Base-by-base conservation (phyloP, 2,329 filamentous ascomycete species). In the Podosphaera aphanis region DNA sequence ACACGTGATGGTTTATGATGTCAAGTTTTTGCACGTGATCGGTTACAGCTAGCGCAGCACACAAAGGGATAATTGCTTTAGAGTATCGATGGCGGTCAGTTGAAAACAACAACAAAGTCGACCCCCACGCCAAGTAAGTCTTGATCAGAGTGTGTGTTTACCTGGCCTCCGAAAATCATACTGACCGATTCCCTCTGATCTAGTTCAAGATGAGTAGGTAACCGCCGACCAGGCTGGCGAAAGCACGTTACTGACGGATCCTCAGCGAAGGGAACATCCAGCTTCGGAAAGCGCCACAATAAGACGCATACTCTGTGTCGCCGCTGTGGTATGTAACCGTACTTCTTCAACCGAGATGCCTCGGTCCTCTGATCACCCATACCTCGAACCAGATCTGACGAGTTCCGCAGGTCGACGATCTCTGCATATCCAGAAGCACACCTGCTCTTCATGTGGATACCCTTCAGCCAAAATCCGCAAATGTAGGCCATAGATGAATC, bases 341-440 rank as follows among this genome's bases (percentile, higher is more conserved):
- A n/a, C n/a, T 5, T 7, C 18, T n/a, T 38, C 3, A 37, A 19
- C 8, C 5, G 18, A 10, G n/a, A 15, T n/a, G n/a, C 18, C 16
- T 43, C 19, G 18, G 15, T 6, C 8, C 15, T 10, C 3, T 5
- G 13, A 20, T 23, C 21, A 15, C 8, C 25, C 16, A 10, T 8
- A 23, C 11, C 21, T 2, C 5, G 13, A 11, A 6, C n/a, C 35
- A 19, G 20, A 20, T 40, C 57, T 59, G 53, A 59, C 51, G 43
- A 49, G n/a, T 41, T 13, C 21, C 43, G 27, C 61, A 92, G 85
- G 88, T 70, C 81, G 83, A 66, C 86, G 90, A 66, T 93, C 90
- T 62, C 79, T 94, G 69, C 90, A 98, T 80, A 79, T 95, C 72
- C 90, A 98, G 76, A 98, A 98, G 83, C 80, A 93, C 70, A 92